phyloP scores from a whole-genome alignment of 768 basidiomycete genomes.

The Leucosporidium creatinivorum region DNA sequence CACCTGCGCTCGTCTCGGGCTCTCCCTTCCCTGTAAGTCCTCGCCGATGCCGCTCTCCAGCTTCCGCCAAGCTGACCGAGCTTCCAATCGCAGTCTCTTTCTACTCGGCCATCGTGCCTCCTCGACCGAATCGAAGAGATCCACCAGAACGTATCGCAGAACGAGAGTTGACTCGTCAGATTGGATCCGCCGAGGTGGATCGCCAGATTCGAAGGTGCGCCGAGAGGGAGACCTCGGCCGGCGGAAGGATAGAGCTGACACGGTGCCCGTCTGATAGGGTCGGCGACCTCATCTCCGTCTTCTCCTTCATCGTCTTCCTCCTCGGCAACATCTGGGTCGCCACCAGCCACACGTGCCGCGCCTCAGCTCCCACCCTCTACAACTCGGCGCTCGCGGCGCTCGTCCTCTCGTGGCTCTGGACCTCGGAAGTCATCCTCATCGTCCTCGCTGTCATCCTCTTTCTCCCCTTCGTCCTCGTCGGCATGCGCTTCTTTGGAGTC shows the following conservation, averaged over 20 bases:
- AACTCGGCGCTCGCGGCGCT: constrained; percentile 23
- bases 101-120: constrained; percentile 7
- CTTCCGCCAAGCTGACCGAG: background rate
- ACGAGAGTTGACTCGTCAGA: constrained; percentile 7
- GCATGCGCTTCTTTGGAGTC: constrained; percentile 27
- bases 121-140: background rate
- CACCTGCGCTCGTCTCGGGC: constrained; percentile 18
- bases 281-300: background rate
- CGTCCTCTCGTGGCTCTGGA: constrained; percentile 28
- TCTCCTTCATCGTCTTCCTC: constrained; percentile 10
- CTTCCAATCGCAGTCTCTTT: background rate
- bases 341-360: background rate
- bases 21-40: constrained; percentile 24
- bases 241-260: too few relatives aligned
- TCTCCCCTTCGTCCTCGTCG: constrained; percentile 30
- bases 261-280: too few relatives aligned
- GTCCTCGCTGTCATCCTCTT: constrained; percentile 34
- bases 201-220: background rate
- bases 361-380: constrained; percentile 23
- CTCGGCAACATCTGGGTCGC: constrained; percentile 31
- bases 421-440: constrained; percentile 32
- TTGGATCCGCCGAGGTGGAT: background rate
- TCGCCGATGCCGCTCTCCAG: background rate
- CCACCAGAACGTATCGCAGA: background rate
- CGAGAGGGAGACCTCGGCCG: too few relatives aligned